Base-by-base conservation (phyloP, 2,329 filamentous ascomycete species). In the Aschersonia sp. region DNA sequence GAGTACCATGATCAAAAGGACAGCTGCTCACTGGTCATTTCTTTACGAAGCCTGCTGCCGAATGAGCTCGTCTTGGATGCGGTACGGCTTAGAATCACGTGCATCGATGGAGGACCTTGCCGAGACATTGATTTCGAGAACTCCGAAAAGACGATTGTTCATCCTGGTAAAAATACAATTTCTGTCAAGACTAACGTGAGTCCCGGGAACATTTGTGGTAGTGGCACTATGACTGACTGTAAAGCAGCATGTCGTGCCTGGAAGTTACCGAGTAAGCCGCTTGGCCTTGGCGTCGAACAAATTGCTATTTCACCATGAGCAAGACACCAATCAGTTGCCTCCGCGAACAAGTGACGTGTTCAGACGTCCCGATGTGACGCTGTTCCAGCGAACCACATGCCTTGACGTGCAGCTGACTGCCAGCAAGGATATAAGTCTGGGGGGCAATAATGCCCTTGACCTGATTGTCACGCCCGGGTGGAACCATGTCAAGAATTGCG, bases 381-480 rank as follows among this genome's bases (percentile, higher is more conserved):
- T 90, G 31, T 94, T 86, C 59, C 85, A 88, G 33, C 76, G 79
- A 12, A 63, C 74, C 1, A 71, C 79, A 43, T 76, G 84, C 0
- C 76, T 96, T 4, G 77, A 87, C 50, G 76, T 85, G 2, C 75
- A 73, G 45, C 67, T 94, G 6, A 71, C 69, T 42, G 72, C 85
- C 0, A 79, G 85, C 0, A 83, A 76, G 51, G 70, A 81, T 43
- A 82, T 94, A 30, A 81, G 90, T 52, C 76, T 98, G 5, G 86
- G 94, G 59, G 81, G 81, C 54, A 81, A 82, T 56, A 85, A 85
- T 49, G 81, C 78, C 1, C 69, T 97, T 0, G 85, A 94, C 50
- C 68, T 98, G 22, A 72, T 80, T 46, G 65, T 95, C 10, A 68
- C 69, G 9, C 80, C 81, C 9, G 89, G 88, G 1, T 84, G 83